Evolutionary conservation across 2,329 filamentous ascomycete species (phyloP).

Genomic region (Botrytis medusae): DNA sequence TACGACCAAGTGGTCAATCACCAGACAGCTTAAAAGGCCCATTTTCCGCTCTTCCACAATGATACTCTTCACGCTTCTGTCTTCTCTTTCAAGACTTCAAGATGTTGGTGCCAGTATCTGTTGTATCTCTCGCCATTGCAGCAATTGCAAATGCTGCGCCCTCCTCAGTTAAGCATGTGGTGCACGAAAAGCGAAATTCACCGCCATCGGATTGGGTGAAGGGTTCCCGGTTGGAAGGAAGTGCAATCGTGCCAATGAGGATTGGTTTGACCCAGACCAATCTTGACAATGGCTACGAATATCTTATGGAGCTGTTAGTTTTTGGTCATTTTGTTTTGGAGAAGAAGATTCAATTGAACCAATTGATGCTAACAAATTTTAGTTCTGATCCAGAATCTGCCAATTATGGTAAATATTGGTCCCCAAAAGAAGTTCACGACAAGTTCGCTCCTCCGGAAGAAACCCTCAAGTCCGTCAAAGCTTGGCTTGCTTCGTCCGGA

Average conservation of each 20-base stretch:
- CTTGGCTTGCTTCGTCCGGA: conserved; percentile 41
- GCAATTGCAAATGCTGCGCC: conserved; percentile 25
- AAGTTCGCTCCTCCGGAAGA: conserved; percentile 39
- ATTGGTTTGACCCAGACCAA: conserved; percentile 48
- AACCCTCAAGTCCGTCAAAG: conserved; percentile 36
- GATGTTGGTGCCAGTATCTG: conserved; percentile 22
- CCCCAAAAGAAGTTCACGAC: conserved; percentile 29
- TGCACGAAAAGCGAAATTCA: conserved; percentile 30
- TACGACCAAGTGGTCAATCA: not conserved
- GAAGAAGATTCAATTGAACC: not conserved
- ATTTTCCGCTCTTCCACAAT: not conserved
- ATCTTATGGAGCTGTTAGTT: conserved; percentile 43
- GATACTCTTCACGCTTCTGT: not conserved
- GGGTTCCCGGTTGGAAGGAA: conserved; percentile 25
- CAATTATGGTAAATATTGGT: conserved; percentile 29
- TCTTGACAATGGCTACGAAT: conserved; percentile 45
- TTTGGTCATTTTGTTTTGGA: not conserved
- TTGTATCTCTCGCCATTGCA: conserved; percentile 23
- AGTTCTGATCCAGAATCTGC: conserved; percentile 33
- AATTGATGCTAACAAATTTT: not conserved
- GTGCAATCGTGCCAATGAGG: conserved; percentile 43
- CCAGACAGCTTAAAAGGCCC: conserved; percentile 5
- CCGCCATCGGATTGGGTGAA: conserved; percentile 29
- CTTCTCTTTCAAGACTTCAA: not conserved
- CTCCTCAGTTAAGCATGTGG: conserved; percentile 21